These are phyloP conservation scores for Moesziomyces sp. DNA, from an alignment of 1,284 basidiomycete genomes.

Conservation along the genomic window DNA sequence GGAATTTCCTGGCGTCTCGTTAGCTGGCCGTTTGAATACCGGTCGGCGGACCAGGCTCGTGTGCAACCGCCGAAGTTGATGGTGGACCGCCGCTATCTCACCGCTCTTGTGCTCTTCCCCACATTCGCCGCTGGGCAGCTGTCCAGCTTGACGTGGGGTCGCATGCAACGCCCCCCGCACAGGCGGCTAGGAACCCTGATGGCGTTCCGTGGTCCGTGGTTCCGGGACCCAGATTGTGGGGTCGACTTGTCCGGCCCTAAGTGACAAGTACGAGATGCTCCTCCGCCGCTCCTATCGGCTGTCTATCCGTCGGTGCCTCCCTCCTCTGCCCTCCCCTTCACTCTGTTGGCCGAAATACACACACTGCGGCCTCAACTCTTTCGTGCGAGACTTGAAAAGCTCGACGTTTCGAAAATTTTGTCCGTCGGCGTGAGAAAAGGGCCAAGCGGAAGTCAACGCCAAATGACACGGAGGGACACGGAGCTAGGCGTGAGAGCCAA, in stretches of 20 bases:
- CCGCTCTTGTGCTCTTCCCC: neutral
- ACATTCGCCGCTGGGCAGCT: neutral
- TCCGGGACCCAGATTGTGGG: neutral
- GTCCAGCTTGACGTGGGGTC: neutral
- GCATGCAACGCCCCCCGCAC: neutral
- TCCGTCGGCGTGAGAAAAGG: neutral
- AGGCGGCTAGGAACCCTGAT: neutral
- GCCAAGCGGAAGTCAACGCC: no score
- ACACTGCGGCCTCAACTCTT: no score
- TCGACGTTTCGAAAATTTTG: neutral
- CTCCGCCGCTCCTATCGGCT: no score
- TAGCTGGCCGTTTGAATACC: conserved; percentile 13
- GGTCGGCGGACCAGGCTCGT: conserved; percentile 13
- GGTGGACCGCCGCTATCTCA: neutral
- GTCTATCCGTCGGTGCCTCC: neutral
- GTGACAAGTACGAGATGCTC: neutral
- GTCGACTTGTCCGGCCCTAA: neutral
- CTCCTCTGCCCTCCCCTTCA: no score
- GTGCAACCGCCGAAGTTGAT: conserved; percentile 8
- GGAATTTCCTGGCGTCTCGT: neutral
- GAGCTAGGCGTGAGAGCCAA: no score
- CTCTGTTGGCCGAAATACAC: no score
- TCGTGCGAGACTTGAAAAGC: conserved; percentile 6
- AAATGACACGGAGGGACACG: no score
- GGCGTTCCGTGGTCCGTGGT: neutral